Percentiles rank a stretch among this genome's conserved stretches.
Evolutionary conservation across 768 basidiomycete species (phyloP).

Genomic region (Russula foetens): DNA sequence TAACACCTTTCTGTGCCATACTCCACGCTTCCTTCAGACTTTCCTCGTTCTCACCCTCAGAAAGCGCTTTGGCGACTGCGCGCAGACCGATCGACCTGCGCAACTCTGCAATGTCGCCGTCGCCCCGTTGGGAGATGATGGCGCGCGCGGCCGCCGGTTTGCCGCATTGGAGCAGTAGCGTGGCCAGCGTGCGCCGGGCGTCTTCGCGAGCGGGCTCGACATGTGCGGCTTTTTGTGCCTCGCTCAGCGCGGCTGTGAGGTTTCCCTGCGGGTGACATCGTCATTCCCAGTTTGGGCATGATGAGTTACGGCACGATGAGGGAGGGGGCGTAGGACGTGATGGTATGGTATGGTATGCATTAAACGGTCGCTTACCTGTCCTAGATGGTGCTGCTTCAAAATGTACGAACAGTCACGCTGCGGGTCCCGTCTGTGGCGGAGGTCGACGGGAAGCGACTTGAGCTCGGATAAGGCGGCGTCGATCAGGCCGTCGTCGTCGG

Average conservation of each 20-base stretch:
- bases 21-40: slow-evolving; percentile 29
- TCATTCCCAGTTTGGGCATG: background rate
- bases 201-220: slow-evolving; percentile 45
- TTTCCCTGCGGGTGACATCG: slow-evolving; percentile 35
- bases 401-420: slow-evolving; percentile 62
- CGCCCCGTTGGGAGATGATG: slow-evolving; percentile 31
- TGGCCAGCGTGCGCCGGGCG: slow-evolving; percentile 46
- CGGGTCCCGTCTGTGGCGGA: slow-evolving; percentile 60
- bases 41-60: slow-evolving; percentile 5
- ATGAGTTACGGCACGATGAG: no score
- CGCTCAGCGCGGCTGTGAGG: slow-evolving; percentile 14
- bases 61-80: slow-evolving; percentile 35
- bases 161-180: slow-evolving; percentile 43
- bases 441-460: slow-evolving; percentile 56
- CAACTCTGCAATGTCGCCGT: slow-evolving; percentile 30
- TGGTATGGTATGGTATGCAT: no score
- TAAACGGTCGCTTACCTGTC: slow-evolving; percentile 43
- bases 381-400: slow-evolving; percentile 61
- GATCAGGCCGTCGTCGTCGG: slow-evolving; percentile 66
- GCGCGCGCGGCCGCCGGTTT: slow-evolving; percentile 38
- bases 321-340: no score
- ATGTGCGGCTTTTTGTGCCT: slow-evolving; percentile 50
- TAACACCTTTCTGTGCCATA: slow-evolving; percentile 54
- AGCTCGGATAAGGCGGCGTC: slow-evolving; percentile 86
- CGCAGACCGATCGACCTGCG: slow-evolving; percentile 40